A percentile compares a stretch with the other conserved stretches of the same genome.
phyloP scores from a whole-genome alignment of 2,329 filamentous ascomycete species.

The Phialocephala sp. region DNA sequence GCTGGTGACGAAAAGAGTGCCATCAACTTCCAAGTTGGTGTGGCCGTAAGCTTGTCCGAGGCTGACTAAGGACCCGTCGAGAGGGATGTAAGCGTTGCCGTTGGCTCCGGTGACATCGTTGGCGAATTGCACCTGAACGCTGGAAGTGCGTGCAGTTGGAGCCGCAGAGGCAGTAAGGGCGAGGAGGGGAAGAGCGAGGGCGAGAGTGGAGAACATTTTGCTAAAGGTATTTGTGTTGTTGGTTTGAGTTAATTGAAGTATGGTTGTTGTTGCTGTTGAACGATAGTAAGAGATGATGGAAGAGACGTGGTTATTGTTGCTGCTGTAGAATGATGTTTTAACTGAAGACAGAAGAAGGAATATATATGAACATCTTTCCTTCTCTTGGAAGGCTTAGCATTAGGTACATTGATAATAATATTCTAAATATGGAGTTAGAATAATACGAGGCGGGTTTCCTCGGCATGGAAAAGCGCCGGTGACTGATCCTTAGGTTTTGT shows the following conservation, averaged over 20 bases:
- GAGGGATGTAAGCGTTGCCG: conserved; percentile 21
- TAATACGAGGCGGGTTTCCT: conserved; percentile 17
- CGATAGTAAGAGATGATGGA: conserved; percentile 16
- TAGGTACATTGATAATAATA: conserved; percentile 17
- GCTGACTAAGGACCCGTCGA: conserved; percentile 19
- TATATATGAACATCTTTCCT: conserved; percentile 19
- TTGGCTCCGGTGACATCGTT: conserved; percentile 23
- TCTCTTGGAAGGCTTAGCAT: conserved; percentile 19
- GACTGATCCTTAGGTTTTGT: conserved; percentile 14
- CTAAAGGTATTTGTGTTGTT: conserved; percentile 17
- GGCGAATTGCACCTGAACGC: conserved; percentile 23
- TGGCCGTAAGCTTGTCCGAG: conserved; percentile 21
- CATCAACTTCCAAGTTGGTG: conserved; percentile 20
- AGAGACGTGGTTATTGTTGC: conserved; percentile 18
- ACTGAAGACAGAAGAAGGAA: conserved; percentile 16
- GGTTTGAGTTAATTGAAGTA: conserved; percentile 16
- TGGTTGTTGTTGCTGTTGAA: conserved; percentile 14
- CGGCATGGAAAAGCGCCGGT: conserved; percentile 15
- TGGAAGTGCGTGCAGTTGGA: conserved; percentile 16
- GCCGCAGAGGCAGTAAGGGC: conserved; percentile 18
- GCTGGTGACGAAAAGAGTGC: conserved; percentile 22
- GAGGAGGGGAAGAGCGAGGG: conserved; percentile 20
- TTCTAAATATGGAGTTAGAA: conserved; percentile 23
- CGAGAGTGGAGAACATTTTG: conserved; percentile 21
- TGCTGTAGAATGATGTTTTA: conserved; percentile 21